Evolutionary conservation across 371 early-diverging fungal genomes (phyloP).

Genomic region (Rhizopus stolonifer): DNA sequence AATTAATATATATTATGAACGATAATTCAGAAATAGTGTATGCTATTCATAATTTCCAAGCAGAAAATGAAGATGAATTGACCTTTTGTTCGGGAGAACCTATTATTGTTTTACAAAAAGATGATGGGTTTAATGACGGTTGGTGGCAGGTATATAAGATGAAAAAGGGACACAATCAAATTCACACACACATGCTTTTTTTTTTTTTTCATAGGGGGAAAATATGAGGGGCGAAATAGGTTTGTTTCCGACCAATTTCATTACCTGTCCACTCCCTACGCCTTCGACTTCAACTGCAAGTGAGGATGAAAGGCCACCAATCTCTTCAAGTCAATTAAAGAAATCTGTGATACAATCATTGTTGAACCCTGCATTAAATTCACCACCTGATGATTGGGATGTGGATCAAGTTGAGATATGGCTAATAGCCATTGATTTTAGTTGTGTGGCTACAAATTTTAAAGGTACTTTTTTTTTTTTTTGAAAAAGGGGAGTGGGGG

Average conservation of each 20-base stretch:
- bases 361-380: conserved; percentile 8
- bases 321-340: neutral
- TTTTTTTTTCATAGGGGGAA: too few species aligned
- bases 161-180: neutral
- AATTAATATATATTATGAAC: conserved; percentile 10
- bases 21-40: conserved; percentile 56
- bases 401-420: conserved; percentile 62
- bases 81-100: conserved; percentile 69
- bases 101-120: conserved; percentile 72
- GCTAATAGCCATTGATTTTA: conserved; percentile 60
- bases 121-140: conserved; percentile 78
- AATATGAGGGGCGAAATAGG: conserved; percentile 68
- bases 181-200: too few species aligned
- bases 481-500: neutral
- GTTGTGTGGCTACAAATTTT: conserved; percentile 49
- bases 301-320: neutral
- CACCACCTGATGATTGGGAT: conserved; percentile 49
- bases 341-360: conserved; percentile 11
- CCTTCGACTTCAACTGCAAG: neutral
- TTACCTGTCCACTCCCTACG: neutral
- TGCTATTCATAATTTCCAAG: conserved; percentile 66
- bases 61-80: conserved; percentile 76
- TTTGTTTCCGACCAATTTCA: conserved; percentile 65
- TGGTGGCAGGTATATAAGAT: conserved; percentile 78
- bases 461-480: conserved; percentile 38